Conservation (phyloP, 345 rosid species). For the Gossypium herbaceum region DNA sequence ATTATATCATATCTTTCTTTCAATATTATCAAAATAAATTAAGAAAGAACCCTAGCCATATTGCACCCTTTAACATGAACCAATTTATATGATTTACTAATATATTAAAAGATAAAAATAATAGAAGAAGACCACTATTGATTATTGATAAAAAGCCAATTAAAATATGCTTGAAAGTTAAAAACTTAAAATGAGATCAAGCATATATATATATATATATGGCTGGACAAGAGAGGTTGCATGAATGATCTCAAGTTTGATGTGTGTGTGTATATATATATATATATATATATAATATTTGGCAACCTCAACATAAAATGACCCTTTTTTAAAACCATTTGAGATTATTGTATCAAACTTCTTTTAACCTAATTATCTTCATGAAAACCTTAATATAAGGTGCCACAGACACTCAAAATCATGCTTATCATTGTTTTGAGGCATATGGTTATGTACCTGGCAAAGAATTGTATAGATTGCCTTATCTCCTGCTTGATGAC, state of each 20-base stretch:
- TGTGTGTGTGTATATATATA: background rate
- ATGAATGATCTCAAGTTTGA: background rate
- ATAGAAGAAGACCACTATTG: background rate
- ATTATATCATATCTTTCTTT: background rate
- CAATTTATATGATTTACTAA: background rate
- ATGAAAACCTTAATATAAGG: background rate
- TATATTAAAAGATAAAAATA: background rate
- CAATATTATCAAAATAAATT: background rate
- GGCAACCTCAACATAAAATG: no score
- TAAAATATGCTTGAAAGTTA: background rate
- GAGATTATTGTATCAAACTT: background rate
- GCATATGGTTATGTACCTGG: background rate
- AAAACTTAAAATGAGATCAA: no score
- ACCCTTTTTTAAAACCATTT: background rate
- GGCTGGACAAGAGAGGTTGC: background rate
- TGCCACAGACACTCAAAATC: background rate
- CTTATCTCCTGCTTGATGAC: constrained; percentile 9
- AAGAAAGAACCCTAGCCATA: background rate
- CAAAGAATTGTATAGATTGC: constrained; percentile 6
- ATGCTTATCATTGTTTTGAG: background rate
- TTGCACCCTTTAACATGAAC: background rate
- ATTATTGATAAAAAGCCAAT: background rate
- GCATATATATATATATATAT: background rate
- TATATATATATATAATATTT: background rate
- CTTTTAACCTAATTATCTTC: background rate